Conservation (phyloP, 768 basidiomycete species). For the Pleurotus cornucopiae region DNA sequence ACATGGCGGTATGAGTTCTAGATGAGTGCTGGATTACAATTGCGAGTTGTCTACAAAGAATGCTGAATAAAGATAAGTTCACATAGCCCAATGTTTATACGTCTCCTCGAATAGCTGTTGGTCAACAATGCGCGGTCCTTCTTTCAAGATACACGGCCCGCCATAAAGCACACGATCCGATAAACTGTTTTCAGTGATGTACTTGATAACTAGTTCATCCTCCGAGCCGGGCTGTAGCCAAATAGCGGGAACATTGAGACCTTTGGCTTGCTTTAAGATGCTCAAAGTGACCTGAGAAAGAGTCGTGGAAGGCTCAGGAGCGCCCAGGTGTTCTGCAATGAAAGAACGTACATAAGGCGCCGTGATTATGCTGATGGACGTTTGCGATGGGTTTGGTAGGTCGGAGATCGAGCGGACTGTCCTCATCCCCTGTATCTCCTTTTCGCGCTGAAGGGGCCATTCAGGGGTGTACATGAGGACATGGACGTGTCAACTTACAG, state of each 20-base stretch:
- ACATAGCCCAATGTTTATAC: constrained; percentile 3
- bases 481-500: background rate
- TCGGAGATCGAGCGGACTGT: background rate
- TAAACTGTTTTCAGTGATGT: background rate
- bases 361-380: background rate
- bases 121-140: constrained; percentile 14
- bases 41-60: background rate
- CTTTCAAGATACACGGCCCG: constrained; percentile 16
- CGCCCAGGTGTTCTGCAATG: background rate
- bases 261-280: constrained; percentile 1
- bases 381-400: constrained; percentile 4
- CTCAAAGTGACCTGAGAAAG: background rate
- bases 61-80: background rate
- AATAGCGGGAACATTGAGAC: background rate
- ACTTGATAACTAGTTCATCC: constrained; percentile 3
- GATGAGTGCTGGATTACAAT: background rate
- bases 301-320: no score
- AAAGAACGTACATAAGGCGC: background rate
- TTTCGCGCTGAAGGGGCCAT: background rate
- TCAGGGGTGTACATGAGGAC: background rate
- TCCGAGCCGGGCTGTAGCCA: constrained; percentile 6
- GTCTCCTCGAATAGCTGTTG: constrained; percentile 16
- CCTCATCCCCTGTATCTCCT: background rate
- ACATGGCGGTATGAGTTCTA: background rate
- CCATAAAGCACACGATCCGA: constrained; percentile 8